Evolutionary conservation across 345 rosid genomes (phyloP).

Genomic region (Fremontodendron californicum): DNA sequence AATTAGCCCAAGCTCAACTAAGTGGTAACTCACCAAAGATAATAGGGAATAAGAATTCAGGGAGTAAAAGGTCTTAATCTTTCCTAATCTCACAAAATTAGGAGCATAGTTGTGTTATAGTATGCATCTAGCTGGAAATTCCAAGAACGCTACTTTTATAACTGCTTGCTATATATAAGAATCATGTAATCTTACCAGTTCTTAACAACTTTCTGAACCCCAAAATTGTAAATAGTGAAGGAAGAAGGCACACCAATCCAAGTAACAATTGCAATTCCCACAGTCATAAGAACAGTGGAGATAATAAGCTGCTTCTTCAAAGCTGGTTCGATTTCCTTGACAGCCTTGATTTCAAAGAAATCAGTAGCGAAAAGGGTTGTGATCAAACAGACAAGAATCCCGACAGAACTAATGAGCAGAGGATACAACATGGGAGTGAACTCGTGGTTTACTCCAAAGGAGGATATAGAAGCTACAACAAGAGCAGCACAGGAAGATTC

Average conservation of each 20-base stretch:
- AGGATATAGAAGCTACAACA: constrained; percentile 74
- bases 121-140: neutral
- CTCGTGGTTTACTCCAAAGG: constrained; percentile 66
- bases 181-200: constrained; percentile 43
- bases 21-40: neutral
- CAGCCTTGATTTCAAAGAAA: constrained; percentile 67
- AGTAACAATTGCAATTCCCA: constrained; percentile 56
- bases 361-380: constrained; percentile 75
- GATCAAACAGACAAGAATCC: constrained; percentile 61
- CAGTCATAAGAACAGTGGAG: constrained; percentile 66
- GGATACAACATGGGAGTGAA: constrained; percentile 71
- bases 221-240: constrained; percentile 70
- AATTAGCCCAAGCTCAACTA: neutral
- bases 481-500: constrained; percentile 81
- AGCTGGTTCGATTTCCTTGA: constrained; percentile 67
- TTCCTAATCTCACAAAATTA: neutral
- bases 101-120: neutral
- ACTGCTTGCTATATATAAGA: neutral
- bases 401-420: constrained; percentile 63
- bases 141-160: neutral
- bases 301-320: constrained; percentile 66
- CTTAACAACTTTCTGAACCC: constrained; percentile 61
- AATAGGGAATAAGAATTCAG: neutral
- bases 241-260: constrained; percentile 61
- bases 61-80: neutral